Conservation (phyloP, 768 basidiomycete genomes). For the Fibroporia radiculosa region DNA sequence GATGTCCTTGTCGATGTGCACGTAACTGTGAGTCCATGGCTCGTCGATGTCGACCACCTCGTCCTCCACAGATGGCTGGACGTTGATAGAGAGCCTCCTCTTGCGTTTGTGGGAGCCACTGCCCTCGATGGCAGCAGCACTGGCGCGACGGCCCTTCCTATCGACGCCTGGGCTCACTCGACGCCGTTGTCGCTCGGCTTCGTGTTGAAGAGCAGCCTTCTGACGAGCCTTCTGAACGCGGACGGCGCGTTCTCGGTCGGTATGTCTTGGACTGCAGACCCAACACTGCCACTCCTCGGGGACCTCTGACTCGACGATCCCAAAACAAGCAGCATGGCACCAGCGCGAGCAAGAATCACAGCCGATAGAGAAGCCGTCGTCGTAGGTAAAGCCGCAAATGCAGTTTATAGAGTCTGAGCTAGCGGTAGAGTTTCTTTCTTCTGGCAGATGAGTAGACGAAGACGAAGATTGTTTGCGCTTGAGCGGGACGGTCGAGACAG, state of each 20-base stretch:
- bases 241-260: conserved; percentile 42
- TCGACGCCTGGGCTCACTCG: conserved; percentile 34
- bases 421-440: conserved; percentile 13
- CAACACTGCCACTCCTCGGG: conserved; percentile 79
- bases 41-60: conserved; percentile 43
- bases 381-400: conserved; percentile 65
- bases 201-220: conserved; percentile 21
- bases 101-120: conserved; percentile 31
- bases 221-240: conserved; percentile 35
- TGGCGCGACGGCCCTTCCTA: conserved; percentile 26
- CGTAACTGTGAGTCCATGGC: conserved; percentile 37
- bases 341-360: conserved; percentile 79
- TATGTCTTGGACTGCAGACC: conserved; percentile 45
- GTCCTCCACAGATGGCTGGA: conserved; percentile 28
- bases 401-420: conserved; percentile 52
- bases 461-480: conserved; percentile 26
- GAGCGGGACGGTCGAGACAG: conserved; percentile 28
- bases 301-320: conserved; percentile 46
- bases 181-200: conserved; percentile 18
- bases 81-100: conserved; percentile 31
- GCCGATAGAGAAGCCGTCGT: conserved; percentile 81
- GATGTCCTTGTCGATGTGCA: conserved; percentile 40
- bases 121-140: conserved; percentile 29
- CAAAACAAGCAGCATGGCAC: conserved; percentile 80
- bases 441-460: conserved; percentile 4